Evolutionary conservation across 2,329 filamentous ascomycete genomes (phyloP), one percentile per base, ranked within the genome.

Genomic region (Penicillium freii): DNA sequence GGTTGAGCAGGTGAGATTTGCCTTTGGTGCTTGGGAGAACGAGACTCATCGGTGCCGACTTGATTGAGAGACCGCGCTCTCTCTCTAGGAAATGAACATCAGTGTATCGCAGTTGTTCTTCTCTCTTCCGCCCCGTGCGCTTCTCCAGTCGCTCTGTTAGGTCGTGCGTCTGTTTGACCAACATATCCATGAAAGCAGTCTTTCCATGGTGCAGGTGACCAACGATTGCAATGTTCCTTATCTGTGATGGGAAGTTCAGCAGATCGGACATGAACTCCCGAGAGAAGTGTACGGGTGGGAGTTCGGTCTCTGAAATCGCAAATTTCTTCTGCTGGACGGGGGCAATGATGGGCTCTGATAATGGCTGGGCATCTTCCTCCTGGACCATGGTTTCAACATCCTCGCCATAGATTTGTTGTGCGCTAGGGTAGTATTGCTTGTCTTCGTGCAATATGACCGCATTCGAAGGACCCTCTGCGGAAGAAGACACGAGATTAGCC

Each of bases 391-490:
- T 94, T 78, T 99, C 94, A 68, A 99, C 94, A 77, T 94, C 92
- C 67, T 87, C 84, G 51, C 94, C 94, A 73, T 97, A 99, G 42
- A 96, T 87, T 75, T 99, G 94, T 71, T 93, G 88, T 56, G 94
- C 94, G n/a, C 92, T 96, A 31, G 94, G 94, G 73, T 99, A 99
- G 77, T 99, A 99, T 74, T 97, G 94, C 76, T 99, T 99, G 79
- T 99, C 94, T 81, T 99, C 94, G 78, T 99, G 94, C 45, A 99
- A 84, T 57, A 99, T 84, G n/a, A 99, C 92, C 51, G 94, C 93
- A 75, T 97, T 99, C 5, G 92, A 97, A 4, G 93, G 90, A 15
- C 90, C 92, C 48, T 92, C 88, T 74, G 91, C 85, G n/a, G 45
- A 54, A 84, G 63, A 60, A 61, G 56, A 51, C 50, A 47, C 56